Evolutionary conservation across 345 rosid species (phyloP).

Genomic region (Eucalyptus sp.): DNA sequence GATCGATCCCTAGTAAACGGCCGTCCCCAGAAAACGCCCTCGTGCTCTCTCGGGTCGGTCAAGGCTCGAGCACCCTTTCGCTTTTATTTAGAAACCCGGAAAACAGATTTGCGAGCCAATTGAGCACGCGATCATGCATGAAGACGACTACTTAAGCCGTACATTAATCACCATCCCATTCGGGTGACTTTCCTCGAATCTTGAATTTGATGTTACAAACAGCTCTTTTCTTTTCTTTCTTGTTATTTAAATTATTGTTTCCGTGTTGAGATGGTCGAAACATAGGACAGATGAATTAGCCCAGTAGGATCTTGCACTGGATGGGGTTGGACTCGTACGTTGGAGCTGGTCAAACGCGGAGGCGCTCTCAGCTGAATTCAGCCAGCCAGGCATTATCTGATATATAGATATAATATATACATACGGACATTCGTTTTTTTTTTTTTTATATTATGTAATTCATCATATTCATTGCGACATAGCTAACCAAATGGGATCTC

Average conservation of each 20-base stretch:
- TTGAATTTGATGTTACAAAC: background rate
- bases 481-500: background rate
- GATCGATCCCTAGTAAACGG: background rate
- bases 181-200: background rate
- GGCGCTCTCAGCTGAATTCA: background rate
- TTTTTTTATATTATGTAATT: background rate
- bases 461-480: background rate
- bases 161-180: background rate
- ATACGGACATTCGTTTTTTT: background rate
- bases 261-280: background rate
- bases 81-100: too few species aligned
- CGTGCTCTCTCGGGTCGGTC: background rate
- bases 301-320: background rate
- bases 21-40: background rate
- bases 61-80: background rate
- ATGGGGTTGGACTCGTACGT: background rate
- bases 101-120: background rate
- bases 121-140: background rate
- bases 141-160: background rate
- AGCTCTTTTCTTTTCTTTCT: too few species aligned
- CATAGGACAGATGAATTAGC: background rate
- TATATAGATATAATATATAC: too few species aligned
- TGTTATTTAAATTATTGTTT: background rate
- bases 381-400: background rate
- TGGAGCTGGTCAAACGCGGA: background rate